Evolutionary conservation across 2,329 filamentous ascomycete species (phyloP).

Genomic region (Sclerotinia borealis): DNA sequence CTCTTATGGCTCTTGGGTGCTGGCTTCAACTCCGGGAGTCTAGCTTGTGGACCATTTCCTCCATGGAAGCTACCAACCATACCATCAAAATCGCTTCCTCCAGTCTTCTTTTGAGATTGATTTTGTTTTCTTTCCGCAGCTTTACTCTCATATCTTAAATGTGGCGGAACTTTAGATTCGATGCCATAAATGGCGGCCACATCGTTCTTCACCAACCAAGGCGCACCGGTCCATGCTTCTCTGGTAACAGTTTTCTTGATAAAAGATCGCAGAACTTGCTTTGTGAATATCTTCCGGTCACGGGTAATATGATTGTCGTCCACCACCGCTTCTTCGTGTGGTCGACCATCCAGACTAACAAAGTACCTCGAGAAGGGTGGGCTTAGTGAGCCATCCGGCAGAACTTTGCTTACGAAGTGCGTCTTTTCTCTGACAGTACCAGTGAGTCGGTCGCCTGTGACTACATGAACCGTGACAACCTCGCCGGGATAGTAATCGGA

Average conservation of each 20-base stretch:
- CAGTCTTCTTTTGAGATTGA: slow-evolving; percentile 53
- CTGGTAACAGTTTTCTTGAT: slow-evolving; percentile 91
- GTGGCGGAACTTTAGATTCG: slow-evolving; percentile 75
- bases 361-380: slow-evolving; percentile 74
- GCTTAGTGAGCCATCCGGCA: slow-evolving; percentile 63
- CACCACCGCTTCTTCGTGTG: slow-evolving; percentile 68
- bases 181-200: slow-evolving; percentile 82
- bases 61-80: slow-evolving; percentile 33
- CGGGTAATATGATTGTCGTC: slow-evolving; percentile 77
- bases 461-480: slow-evolving; percentile 65
- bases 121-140: slow-evolving; percentile 69
- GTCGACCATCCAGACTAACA: slow-evolving; percentile 64
- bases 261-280: slow-evolving; percentile 86
- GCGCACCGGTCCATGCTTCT: slow-evolving; percentile 92
- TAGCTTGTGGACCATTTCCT: slow-evolving; percentile 41
- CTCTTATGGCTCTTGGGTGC: slow-evolving; percentile 63
- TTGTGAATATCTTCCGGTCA: slow-evolving; percentile 88
- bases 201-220: slow-evolving; percentile 87
- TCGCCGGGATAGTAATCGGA: slow-evolving; percentile 88
- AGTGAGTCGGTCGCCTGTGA: slow-evolving; percentile 62
- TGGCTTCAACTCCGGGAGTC: slow-evolving; percentile 68
- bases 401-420: slow-evolving; percentile 57
- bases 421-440: slow-evolving; percentile 82
- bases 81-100: slow-evolving; percentile 30
- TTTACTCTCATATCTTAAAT: slow-evolving; percentile 76